Evolutionary conservation across 305 asterid genomes (phyloP).

Genomic region (Stenogyne calaminthoides): DNA sequence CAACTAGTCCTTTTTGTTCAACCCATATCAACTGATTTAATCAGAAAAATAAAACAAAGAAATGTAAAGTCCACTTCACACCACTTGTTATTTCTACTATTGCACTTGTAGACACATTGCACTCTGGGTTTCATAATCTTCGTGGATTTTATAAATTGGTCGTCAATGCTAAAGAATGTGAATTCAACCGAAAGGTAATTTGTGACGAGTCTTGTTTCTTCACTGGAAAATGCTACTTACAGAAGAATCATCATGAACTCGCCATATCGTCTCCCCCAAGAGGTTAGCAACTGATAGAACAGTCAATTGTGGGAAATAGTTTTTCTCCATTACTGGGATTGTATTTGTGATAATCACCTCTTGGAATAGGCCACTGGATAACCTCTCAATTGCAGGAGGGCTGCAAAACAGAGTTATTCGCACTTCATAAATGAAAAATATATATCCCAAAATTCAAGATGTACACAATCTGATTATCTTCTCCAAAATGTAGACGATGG

Average conservation of each 20-base stretch:
- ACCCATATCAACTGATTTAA: neutral
- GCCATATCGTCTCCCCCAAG: constrained; percentile 90
- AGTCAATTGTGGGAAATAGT: constrained; percentile 75
- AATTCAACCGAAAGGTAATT: neutral
- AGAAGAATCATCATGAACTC: constrained; percentile 84
- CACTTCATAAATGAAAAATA: neutral
- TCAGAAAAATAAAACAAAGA: constrained; percentile 5
- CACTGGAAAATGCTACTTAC: constrained; percentile 92
- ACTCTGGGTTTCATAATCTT: neutral
- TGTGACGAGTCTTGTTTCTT: constrained; percentile 10
- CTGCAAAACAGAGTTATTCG: constrained; percentile 39
- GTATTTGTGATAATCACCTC: constrained; percentile 87
- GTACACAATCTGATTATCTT: neutral
- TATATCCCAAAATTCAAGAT: neutral
- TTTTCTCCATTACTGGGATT: constrained; percentile 71
- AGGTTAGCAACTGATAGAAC: constrained; percentile 87
- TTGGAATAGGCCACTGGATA: constrained; percentile 84
- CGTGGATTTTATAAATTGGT: neutral
- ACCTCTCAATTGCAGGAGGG: constrained; percentile 88
- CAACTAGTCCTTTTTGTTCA: neutral
- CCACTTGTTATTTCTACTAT: neutral
- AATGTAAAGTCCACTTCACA: neutral
- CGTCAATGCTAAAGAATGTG: neutral
- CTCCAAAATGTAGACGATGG: neutral
- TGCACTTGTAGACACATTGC: neutral